A percentile compares a stretch with the other conserved stretches of the same genome.
These are phyloP conservation scores for Digitaria exilis DNA, from an alignment of 202 grass and related monocot species.

Conservation along the genomic window DNA sequence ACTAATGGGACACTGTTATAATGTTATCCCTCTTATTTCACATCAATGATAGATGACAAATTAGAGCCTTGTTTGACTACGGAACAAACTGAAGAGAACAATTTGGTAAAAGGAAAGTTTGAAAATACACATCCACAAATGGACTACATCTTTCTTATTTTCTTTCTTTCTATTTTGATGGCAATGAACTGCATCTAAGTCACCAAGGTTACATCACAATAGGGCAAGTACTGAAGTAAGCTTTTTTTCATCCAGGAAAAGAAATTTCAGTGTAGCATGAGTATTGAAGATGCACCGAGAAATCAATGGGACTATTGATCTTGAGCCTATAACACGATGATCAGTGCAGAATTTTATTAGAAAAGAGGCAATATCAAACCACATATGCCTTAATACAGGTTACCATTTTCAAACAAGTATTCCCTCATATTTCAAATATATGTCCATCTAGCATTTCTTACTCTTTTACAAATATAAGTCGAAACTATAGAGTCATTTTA, in stretches of 20 bases:
- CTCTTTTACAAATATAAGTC: neutral
- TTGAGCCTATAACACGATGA: neutral
- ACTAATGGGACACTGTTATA: neutral
- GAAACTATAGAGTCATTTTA: neutral
- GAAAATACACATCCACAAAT: constrained; percentile 5
- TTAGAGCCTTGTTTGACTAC: constrained; percentile 30
- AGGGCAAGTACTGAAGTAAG: neutral
- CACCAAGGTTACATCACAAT: constrained; percentile 8
- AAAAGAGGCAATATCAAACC: neutral
- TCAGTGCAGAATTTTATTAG: constrained; percentile 13
- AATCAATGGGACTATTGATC: constrained; percentile 10
- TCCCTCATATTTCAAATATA: neutral
- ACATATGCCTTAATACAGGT: constrained; percentile 6
- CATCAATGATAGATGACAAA: neutral
- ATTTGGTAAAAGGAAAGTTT: constrained; percentile 5
- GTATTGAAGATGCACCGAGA: neutral
- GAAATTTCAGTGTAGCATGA: neutral
- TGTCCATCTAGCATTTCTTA: neutral
- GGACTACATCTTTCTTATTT: too few relatives aligned
- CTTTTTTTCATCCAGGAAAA: constrained; percentile 18
- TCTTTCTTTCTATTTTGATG: too few relatives aligned
- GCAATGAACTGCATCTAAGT: neutral
- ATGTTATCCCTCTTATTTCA: constrained; percentile 32
- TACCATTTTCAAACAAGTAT: constrained; percentile 17
- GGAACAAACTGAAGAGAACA: neutral